Evolutionary conservation across 2,329 filamentous ascomycete species (phyloP).

Genomic region (Volutella citrinella): DNA sequence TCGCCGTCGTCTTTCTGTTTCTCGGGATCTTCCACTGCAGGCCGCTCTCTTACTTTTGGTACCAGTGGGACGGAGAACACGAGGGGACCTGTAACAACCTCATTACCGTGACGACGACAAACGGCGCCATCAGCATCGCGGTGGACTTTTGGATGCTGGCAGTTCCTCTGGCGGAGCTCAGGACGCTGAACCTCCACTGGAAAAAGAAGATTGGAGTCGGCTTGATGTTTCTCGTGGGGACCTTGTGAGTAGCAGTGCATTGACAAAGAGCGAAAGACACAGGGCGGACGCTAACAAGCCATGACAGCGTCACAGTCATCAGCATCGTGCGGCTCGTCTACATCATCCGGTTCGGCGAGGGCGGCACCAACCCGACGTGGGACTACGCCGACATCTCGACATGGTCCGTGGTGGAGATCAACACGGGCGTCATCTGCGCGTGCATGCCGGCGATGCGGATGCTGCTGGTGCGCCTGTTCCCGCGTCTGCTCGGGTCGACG

Average conservation of each 20-base stretch:
- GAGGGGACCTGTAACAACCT: conserved; percentile 45
- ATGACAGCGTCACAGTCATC: conserved; percentile 29
- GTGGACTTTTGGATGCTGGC: conserved; percentile 49
- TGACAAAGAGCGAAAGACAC: no score
- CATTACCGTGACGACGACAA: conserved; percentile 46
- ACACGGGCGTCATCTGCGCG: conserved; percentile 33
- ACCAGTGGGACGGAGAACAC: conserved; percentile 43
- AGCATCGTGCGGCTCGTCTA: conserved; percentile 31
- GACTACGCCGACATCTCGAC: conserved; percentile 23
- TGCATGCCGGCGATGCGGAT: conserved; percentile 32
- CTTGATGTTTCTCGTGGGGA: conserved; percentile 46
- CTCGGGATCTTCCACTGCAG: conserved; percentile 47
- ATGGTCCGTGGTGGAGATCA: conserved; percentile 35
- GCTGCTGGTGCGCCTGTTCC: conserved; percentile 32
- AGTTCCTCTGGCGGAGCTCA: conserved; percentile 44
- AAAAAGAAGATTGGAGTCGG: conserved; percentile 44
- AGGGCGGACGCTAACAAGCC: background rate
- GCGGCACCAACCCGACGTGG: conserved; percentile 29
- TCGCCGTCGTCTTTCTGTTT: conserved; percentile 39
- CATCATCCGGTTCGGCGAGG: conserved; percentile 25
- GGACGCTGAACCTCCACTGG: conserved; percentile 38
- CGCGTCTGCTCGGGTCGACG: conserved; percentile 8
- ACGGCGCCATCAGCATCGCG: conserved; percentile 48
- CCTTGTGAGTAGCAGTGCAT: conserved; percentile 32
- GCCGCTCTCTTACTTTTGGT: conserved; percentile 50